Evolutionary conservation across 1,284 basidiomycete genomes (phyloP), one percentile per base, ranked within the genome.

Genomic region (Ceratobasidium sp.): DNA sequence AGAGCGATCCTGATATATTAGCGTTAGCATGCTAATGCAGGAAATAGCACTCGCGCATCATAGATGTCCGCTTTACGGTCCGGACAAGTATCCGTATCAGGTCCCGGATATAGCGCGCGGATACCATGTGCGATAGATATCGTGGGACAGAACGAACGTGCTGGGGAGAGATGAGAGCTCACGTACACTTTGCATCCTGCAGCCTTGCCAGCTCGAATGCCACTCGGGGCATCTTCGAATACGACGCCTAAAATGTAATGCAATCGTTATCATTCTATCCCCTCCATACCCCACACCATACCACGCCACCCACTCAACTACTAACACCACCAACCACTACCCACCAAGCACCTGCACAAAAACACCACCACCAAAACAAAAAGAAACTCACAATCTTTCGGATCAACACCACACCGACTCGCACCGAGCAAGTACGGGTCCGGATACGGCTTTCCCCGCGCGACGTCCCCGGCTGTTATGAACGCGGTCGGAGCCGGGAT

Each of bases 351-450:
- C 4, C 36, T 41, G 36, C 36, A 11, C 36, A 41, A 11, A 41
- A 24, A 14, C 24, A 57, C 24, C n/a, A 22, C 44, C 22, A 17
- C 15, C n/a, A 51, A 15, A 22, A 41, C 36, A 41, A 41, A 11
- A 41, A 11, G 6, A 41, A 41, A 54, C 75, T 33, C 45, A 76
- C 75, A 76, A 15, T 75, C 50, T 29, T 48, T 45, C 14, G 73
- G 60, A 27, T 76, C 73, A 19, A 76, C 76, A 11, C 65, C 72
- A 44, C 73, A 75, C 50, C 74, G 73, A 72, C 65, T 50, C 15
- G 77, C 77, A 1, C 77, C 77, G 19, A 72, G 48, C 14, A 77
- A 53, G 64, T 77, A 77, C 31, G 77, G 77, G n/a, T 77, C 77
- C 6, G 77, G 77, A 41, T 51, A 75, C 8, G 77, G 77, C 64